Evolutionary conservation across 2,329 filamentous ascomycete genomes (phyloP), one percentile per base, ranked within the genome.

Genomic region (Diaporthe ilicicola): DNA sequence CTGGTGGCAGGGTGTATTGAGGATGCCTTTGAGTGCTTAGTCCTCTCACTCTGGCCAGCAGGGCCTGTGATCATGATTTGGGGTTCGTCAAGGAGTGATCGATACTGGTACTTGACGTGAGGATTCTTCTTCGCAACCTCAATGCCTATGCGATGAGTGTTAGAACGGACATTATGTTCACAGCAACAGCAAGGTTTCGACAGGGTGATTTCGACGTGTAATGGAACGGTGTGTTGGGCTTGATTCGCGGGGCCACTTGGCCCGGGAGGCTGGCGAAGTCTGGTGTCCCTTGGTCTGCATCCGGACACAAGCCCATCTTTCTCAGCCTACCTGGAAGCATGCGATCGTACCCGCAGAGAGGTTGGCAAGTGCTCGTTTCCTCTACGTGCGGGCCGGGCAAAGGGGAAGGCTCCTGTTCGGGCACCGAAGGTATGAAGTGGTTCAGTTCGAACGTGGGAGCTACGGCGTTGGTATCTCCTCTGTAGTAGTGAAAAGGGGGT

Each of bases 1-100:
- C 91, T 96, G 13, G 93, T 97, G 67, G 90, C 89, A 1, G 95
- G 95, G 79, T 97, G 95, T 13, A 96, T 89, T 2, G 87, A 86
- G 1, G 85, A 78, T 78, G 89, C 91, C 73, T 76, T 82, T 65
- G 66, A 53, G 1, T 81, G 78, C 76, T 87, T 90, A 74, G 84
- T 83, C 75, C 87, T 90, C 69, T 92, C 89, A 10, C 19, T 37
- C 4, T 64, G 59, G 19, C 90, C 90, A 3, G 87, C 83, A 1
- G 92, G 88, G 37, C 85, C 87, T 0, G 90, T 93, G 37, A 92
- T 81, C 9, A 88, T 91, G 72, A 93, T 90, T 73, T 89, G 84
- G 2, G 91, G 91, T 62, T 93, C 91, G 48, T 87, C 84, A 19
- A 93, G 84, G 2, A 93, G 82, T 8, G 91, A 93, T 42, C 88